A percentile compares a stretch with the other conserved stretches of the same genome.
Evolutionary conservation across 2,329 filamentous ascomycete genomes (phyloP).

Genomic region (Fusarium albidum): DNA sequence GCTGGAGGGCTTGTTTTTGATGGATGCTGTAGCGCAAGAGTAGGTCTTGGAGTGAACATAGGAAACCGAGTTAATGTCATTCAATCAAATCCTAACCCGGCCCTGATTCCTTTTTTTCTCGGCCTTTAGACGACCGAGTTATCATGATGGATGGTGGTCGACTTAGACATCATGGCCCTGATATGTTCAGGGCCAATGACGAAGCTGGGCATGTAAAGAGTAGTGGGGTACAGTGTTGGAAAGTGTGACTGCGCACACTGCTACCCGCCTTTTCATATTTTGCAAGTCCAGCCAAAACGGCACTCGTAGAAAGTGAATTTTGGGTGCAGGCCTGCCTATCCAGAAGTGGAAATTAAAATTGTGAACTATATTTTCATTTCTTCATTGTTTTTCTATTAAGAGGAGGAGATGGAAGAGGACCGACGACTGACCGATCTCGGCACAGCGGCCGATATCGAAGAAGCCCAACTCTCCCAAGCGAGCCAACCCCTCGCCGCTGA

Average conservation of each 20-base stretch:
- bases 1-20: constrained; percentile 28
- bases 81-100: constrained; percentile 30
- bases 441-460: constrained; percentile 71
- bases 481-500: constrained; percentile 25
- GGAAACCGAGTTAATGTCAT: constrained; percentile 44
- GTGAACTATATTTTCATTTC: no score
- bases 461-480: constrained; percentile 49
- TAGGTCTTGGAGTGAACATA: constrained; percentile 40
- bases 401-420: constrained; percentile 75
- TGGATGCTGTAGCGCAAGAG: constrained; percentile 33
- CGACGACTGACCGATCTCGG: constrained; percentile 75
- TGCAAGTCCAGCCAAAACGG: neutral
- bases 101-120: constrained; percentile 5
- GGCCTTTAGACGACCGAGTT: constrained; percentile 3
- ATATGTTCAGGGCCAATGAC: constrained; percentile 25
- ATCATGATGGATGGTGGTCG: constrained; percentile 20
- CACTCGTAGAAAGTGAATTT: no score
- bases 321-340: no score
- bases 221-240: constrained; percentile 36
- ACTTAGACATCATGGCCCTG: constrained; percentile 21
- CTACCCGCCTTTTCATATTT: constrained; percentile 32
- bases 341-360: no score
- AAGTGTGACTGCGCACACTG: constrained; percentile 24
- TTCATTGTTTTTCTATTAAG: neutral
- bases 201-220: constrained; percentile 19